phyloP scores from a whole-genome alignment of 2,329 filamentous ascomycete genomes.

The Pseudogymnoascus sp. region DNA sequence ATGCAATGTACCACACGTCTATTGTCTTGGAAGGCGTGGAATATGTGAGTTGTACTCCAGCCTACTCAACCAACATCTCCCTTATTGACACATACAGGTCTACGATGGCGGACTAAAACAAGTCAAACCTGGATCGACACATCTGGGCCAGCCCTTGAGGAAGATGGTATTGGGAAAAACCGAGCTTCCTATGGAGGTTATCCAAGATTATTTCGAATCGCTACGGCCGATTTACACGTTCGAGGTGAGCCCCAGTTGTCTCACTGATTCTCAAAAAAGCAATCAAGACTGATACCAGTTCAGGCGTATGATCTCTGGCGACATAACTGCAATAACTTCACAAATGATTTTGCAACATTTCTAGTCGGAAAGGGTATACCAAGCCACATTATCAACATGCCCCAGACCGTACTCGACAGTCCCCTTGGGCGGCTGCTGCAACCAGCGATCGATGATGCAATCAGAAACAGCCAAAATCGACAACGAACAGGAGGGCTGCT shows the following conservation, averaged over 20 bases:
- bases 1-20: conserved; percentile 92
- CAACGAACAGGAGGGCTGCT: conserved; percentile 29
- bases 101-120: conserved; percentile 84
- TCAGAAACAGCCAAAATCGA: conserved; percentile 55
- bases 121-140: conserved; percentile 71
- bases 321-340: conserved; percentile 98
- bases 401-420: conserved; percentile 74
- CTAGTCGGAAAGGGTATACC: conserved; percentile 84
- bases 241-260: conserved; percentile 42
- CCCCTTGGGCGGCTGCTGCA: conserved; percentile 83
- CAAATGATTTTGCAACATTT: conserved; percentile 85
- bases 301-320: conserved; percentile 80
- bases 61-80: conserved; percentile 26
- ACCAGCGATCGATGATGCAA: conserved; percentile 61
- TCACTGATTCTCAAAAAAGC: neutral
- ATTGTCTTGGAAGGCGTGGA: conserved; percentile 78
- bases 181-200: conserved; percentile 68
- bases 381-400: conserved; percentile 75
- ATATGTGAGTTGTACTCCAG: conserved; percentile 44
- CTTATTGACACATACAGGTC: conserved; percentile 29
- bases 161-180: conserved; percentile 68
- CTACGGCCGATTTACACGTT: conserved; percentile 74
- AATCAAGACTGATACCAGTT: conserved; percentile 6
- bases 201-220: conserved; percentile 82
- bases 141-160: conserved; percentile 79